A percentile compares a stretch with the other conserved stretches of the same genome.
Evolutionary conservation across 2,329 filamentous ascomycete genomes (phyloP).

Genomic region (Diaporthe australafricana): DNA sequence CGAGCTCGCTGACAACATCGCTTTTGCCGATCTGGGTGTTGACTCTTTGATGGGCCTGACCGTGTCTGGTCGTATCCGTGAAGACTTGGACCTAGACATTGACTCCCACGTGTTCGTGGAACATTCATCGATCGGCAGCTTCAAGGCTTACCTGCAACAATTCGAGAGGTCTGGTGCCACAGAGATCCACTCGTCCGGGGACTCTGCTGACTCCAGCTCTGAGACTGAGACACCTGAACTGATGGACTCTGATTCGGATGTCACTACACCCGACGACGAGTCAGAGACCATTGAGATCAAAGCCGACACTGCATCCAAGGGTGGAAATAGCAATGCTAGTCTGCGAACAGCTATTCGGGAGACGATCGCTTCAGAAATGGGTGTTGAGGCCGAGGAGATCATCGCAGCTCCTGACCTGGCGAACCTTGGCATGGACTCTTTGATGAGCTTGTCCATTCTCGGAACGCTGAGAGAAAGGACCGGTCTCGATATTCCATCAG

Average conservation of each 20-base stretch:
- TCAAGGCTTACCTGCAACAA: conserved; percentile 58
- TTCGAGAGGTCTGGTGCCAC: conserved; percentile 49
- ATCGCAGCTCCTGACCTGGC: conserved; percentile 64
- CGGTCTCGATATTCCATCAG: conserved; percentile 64
- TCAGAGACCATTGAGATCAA: conserved; percentile 63
- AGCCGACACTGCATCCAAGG: conserved; percentile 46
- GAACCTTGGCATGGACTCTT: conserved; percentile 69
- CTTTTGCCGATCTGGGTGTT: conserved; percentile 68
- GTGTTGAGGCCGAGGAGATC: conserved; percentile 74
- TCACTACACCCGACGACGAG: conserved; percentile 66
- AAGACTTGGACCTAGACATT: conserved; percentile 68
- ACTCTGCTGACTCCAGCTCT: conserved; percentile 50
- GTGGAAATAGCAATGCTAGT: conserved; percentile 52
- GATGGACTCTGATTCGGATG: conserved; percentile 55
- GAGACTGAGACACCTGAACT: conserved; percentile 35
- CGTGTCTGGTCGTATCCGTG: conserved; percentile 66
- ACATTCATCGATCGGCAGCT: conserved; percentile 63
- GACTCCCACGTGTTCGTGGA: conserved; percentile 66
- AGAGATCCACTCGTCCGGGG: conserved; percentile 42
- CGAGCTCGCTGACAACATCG: conserved; percentile 67
- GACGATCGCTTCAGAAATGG: conserved; percentile 78
- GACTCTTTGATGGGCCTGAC: conserved; percentile 73
- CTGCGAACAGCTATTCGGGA: conserved; percentile 68
- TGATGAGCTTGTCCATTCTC: conserved; percentile 68
- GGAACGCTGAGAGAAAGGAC: conserved; percentile 66